These are phyloP conservation scores for Triticum monococcum DNA, from an alignment of 176 grass and related monocot genomes.

Conservation along the genomic window DNA sequence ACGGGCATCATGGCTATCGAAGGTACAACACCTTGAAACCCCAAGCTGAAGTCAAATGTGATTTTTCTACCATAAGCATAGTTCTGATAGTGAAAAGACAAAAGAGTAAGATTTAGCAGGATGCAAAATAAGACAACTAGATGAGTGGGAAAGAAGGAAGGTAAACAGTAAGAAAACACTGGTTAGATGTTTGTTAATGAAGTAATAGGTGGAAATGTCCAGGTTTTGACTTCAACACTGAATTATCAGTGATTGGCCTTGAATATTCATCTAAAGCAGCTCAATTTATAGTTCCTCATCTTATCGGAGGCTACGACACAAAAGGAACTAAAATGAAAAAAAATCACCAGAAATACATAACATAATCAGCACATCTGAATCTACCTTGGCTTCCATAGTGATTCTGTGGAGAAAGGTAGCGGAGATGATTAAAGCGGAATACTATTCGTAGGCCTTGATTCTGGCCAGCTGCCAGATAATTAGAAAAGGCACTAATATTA, in stretches of 20 bases:
- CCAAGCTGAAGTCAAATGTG: too few species aligned
- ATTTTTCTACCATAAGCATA: slow-evolving; percentile 20
- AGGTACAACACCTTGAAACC: too few species aligned
- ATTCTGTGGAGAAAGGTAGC: background rate
- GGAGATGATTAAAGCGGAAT: slow-evolving; percentile 36
- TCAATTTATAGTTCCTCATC: slow-evolving; percentile 39
- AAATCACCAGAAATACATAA: slow-evolving; percentile 12
- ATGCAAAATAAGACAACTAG: background rate
- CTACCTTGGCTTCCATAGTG: slow-evolving; percentile 19
- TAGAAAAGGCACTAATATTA: background rate
- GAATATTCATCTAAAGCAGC: slow-evolving; percentile 40
- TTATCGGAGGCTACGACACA: slow-evolving; percentile 20
- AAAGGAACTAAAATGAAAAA: slow-evolving; percentile 33
- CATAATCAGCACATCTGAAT: slow-evolving; percentile 42
- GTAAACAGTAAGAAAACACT: slow-evolving; percentile 31
- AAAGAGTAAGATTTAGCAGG: background rate
- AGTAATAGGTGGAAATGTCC: slow-evolving; percentile 36
- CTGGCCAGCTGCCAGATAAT: background rate
- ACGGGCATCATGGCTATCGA: too few species aligned
- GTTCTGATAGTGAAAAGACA: slow-evolving; percentile 33
- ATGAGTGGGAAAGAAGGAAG: slow-evolving; percentile 30
- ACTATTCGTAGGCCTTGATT: slow-evolving; percentile 25
- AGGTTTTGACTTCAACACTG: slow-evolving; percentile 28
- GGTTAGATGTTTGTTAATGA: slow-evolving; percentile 33
- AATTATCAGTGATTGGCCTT: slow-evolving; percentile 35